A percentile compares a stretch with the other conserved stretches of the same genome.
Conservation (phyloP, 2,329 filamentous ascomycete species). For the Pestalotiopsis sp. region DNA sequence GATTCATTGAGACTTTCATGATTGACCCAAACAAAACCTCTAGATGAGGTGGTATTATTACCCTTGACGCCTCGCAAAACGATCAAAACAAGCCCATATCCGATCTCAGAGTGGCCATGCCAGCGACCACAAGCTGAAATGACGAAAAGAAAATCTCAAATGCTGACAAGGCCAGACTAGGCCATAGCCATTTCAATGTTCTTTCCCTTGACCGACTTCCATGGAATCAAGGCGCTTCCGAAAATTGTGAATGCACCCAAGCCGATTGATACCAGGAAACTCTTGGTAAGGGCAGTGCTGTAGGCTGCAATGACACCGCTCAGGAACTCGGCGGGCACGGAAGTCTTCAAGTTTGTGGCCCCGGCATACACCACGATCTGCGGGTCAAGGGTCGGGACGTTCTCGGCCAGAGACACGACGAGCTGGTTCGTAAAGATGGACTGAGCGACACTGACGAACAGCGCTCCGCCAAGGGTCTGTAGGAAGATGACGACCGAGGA, state of each 20-base stretch:
- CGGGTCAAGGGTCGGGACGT: constrained; percentile 38
- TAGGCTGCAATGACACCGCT: constrained; percentile 42
- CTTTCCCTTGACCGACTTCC: constrained; percentile 61
- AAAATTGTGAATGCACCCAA: constrained; percentile 46
- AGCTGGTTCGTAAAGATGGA: constrained; percentile 54
- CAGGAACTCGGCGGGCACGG: constrained; percentile 31
- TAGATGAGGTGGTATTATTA: background rate
- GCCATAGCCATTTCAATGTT: constrained; percentile 34
- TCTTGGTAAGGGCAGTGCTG: constrained; percentile 44
- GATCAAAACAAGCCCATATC: background rate
- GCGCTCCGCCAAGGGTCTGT: constrained; percentile 44
- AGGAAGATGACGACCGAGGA: constrained; percentile 40
- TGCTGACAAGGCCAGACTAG: background rate
- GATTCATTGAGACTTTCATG: background rate
- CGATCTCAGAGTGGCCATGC: background rate
- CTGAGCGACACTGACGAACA: constrained; percentile 56
- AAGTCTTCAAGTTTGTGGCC: constrained; percentile 38
- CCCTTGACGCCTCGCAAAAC: constrained; percentile 4
- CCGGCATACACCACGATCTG: constrained; percentile 34
- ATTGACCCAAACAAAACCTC: background rate
- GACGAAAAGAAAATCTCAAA: background rate
- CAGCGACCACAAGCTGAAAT: background rate
- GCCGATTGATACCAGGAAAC: constrained; percentile 46
- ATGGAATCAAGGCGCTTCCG: constrained; percentile 48
- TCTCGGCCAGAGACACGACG: constrained; percentile 36